Evolutionary conservation across 2,329 filamentous ascomycete genomes (phyloP).

Genomic region (Keithomyces neogunnii): DNA sequence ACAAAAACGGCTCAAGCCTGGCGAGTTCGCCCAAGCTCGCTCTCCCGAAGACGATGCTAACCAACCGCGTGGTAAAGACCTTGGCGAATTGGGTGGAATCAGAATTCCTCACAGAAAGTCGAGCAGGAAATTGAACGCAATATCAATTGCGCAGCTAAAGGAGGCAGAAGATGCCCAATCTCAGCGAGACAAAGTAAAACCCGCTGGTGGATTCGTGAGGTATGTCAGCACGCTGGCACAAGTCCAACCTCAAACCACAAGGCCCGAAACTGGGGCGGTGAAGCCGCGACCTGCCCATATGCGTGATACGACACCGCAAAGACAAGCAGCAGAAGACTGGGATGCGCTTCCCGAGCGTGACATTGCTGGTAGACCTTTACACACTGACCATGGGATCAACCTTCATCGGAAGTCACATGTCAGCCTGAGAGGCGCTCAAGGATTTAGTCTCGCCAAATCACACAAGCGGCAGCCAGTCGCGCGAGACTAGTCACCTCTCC

Average conservation of each 20-base stretch:
- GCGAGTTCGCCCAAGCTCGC: background rate
- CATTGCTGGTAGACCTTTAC: conserved; percentile 15
- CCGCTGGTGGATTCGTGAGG: background rate
- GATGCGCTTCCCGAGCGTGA: conserved; percentile 17
- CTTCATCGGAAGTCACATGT: conserved; percentile 45
- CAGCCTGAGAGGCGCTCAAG: conserved; percentile 40
- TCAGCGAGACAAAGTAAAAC: background rate
- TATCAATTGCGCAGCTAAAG: background rate
- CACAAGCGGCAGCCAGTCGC: conserved; percentile 59
- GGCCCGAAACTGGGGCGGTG: too few species aligned
- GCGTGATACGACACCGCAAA: background rate
- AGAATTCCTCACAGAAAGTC: conserved; percentile 9
- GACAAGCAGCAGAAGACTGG: conserved; percentile 7
- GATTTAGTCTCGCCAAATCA: conserved; percentile 43
- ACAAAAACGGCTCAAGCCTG: background rate
- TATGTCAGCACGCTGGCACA: background rate
- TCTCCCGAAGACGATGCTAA: background rate
- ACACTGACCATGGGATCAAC: conserved; percentile 28
- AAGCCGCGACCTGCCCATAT: background rate
- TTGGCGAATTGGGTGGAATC: background rate
- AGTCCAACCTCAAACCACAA: background rate
- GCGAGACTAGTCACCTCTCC: conserved; percentile 58
- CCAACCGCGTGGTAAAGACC: background rate
- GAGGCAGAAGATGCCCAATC: background rate
- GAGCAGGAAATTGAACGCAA: conserved; percentile 6